phyloP scores from a whole-genome alignment of 2,329 filamentous ascomycete genomes.

The Ophiostoma himal-ulmi region DNA sequence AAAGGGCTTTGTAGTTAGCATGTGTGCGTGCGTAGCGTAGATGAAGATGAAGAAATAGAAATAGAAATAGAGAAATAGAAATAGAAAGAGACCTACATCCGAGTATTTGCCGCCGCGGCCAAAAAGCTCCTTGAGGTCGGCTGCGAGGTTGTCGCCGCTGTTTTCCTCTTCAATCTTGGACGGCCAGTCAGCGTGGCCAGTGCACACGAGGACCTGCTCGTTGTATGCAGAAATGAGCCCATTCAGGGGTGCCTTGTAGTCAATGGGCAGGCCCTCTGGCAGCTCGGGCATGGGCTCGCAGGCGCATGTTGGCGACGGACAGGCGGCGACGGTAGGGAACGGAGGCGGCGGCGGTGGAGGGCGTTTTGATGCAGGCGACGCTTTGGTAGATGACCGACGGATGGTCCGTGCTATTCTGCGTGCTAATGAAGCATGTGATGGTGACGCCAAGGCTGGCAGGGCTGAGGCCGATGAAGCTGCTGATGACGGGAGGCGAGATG shows the following conservation, averaged over 20 bases:
- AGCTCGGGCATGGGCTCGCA: slow-evolving; percentile 63
- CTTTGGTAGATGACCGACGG: neutral
- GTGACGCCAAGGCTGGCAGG: neutral
- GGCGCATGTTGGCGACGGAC: slow-evolving; percentile 69
- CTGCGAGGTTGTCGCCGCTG: slow-evolving; percentile 58
- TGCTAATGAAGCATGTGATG: neutral
- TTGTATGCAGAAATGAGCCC: slow-evolving; percentile 72
- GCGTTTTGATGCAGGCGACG: neutral
- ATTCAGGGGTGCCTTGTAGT: slow-evolving; percentile 62
- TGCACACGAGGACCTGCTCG: slow-evolving; percentile 79
- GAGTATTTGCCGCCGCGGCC: slow-evolving; percentile 57
- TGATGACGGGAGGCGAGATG: neutral
- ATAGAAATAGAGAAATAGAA: neutral
- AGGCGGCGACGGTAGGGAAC: slow-evolving; percentile 48
- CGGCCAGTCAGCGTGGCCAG: slow-evolving; percentile 72
- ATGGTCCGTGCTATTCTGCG: neutral
- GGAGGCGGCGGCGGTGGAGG: slow-evolving; percentile 25
- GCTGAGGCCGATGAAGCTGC: neutral
- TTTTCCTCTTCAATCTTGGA: slow-evolving; percentile 81
- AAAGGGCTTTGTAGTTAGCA: slow-evolving; percentile 58
- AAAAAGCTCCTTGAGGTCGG: slow-evolving; percentile 64
- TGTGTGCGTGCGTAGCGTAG: no score
- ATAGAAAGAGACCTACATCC: neutral
- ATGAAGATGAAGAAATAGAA: neutral
- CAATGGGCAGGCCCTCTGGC: slow-evolving; percentile 66